Base-by-base conservation (phyloP, 1,139 yeast genomes). In the Schizosaccharomyces versatilis region DNA sequence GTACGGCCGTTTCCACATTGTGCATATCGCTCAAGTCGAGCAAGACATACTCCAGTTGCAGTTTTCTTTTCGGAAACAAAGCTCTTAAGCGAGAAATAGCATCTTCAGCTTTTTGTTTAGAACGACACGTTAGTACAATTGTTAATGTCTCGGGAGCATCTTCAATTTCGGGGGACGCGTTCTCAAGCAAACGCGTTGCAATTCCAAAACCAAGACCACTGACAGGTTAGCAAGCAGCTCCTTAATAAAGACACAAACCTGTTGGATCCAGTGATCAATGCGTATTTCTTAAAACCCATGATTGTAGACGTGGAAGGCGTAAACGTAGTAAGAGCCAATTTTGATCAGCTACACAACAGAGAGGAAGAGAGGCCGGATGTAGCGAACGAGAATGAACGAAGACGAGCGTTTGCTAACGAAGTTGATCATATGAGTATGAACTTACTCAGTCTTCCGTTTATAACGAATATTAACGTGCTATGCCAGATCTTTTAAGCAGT, bases 1-100 rank as follows among this genome's bases (percentile, higher is more conserved):
- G 74, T 56, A 78, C 78, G 0, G 94, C 95, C 17, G 15, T 38
- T 49, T 49, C 42, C 15, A 49, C 52, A 7, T 36, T 19, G 19
- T 14, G 14, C 52, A 49, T 49, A 32, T 39, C 14, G n/a, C 39
- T 17, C 41, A 39, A 38, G 2, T 49, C 52, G 9, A 49, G n/a
- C 15, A 49, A n/a, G 7, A 38, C 52, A 14, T 49, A 49, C 36
- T 38, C 52, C 52, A 49, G 17, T 14, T n/a, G 15, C 9, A 49
- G 36, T 38, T 49, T 39, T 12, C 52, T 38, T 17, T 38, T 15
- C 10, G 52, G 41, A 36, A 38, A 39, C 10, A 38, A 38, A 6
- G 19, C 42, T 17, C 38, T 38, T 38, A 49, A 39, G 8, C 42
- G 9, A 15, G n/a, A 15, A 10, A 36, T 32, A 6, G 52, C 52